phyloP scores from a whole-genome alignment of 768 basidiomycete species.

The Termitomyces sp. region DNA sequence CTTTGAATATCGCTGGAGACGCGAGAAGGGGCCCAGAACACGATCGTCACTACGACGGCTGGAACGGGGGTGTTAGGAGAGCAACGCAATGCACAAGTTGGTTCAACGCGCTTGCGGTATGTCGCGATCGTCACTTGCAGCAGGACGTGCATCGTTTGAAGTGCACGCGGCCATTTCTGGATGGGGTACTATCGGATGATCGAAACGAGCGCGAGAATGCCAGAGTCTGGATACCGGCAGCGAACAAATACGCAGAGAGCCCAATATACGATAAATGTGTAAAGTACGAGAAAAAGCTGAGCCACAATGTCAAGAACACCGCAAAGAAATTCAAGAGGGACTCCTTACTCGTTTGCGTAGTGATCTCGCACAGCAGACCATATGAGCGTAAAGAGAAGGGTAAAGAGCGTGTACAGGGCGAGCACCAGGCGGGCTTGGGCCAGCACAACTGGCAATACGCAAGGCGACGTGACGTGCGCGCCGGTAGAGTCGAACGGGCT shows the following conservation, averaged over 20 bases:
- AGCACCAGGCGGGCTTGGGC: slow-evolving; percentile 41
- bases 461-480: too few relatives aligned
- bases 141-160: slow-evolving; percentile 55
- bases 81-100: too few relatives aligned
- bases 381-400: slow-evolving; percentile 32
- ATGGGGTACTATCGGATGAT: slow-evolving; percentile 38
- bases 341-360: slow-evolving; percentile 25
- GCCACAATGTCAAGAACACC: neutral
- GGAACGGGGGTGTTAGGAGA: too few relatives aligned
- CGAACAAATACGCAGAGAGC: slow-evolving; percentile 57
- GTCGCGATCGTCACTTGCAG: slow-evolving; percentile 46
- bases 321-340: neutral
- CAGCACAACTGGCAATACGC: too few relatives aligned
- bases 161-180: slow-evolving; percentile 49
- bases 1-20: too few relatives aligned
- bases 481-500: too few relatives aligned
- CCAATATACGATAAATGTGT: slow-evolving; percentile 63
- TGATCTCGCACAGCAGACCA: slow-evolving; percentile 25
- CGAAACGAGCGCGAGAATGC: slow-evolving; percentile 27
- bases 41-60: too few relatives aligned
- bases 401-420: slow-evolving; percentile 45
- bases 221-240: slow-evolving; percentile 48
- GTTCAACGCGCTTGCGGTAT: slow-evolving; percentile 46
- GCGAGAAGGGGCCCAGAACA: too few relatives aligned
- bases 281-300: slow-evolving; percentile 22